Conservation (phyloP, 2,329 filamentous ascomycete species). For the Fusarium sp. region DNA sequence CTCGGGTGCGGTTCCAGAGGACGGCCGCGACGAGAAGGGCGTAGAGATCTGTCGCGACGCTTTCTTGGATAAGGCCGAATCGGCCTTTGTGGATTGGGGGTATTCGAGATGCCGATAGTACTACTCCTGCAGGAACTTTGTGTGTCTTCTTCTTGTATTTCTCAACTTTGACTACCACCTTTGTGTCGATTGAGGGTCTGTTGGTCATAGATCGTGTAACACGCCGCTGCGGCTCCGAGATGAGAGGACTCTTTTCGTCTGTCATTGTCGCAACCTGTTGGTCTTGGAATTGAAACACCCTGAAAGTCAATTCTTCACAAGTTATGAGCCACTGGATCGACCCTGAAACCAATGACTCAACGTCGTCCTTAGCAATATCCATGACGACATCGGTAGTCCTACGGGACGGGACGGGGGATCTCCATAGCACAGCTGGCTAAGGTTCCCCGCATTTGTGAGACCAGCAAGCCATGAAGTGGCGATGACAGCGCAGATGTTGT, state of each 20-base stretch:
- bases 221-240: background rate
- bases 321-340: accelerated
- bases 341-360: background rate
- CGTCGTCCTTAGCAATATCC: background rate
- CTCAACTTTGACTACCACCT: background rate
- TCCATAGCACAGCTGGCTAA: background rate
- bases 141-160: background rate
- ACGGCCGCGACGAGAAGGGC: slow-evolving; percentile 28
- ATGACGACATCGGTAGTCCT: slow-evolving; percentile 15
- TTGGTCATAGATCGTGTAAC: slow-evolving; percentile 29
- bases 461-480: background rate
- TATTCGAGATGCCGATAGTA: slow-evolving; percentile 9
- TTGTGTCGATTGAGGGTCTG: accelerated
- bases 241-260: accelerated
- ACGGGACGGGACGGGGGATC: background rate
- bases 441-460: background rate
- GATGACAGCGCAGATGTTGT: background rate
- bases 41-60: slow-evolving; percentile 22
- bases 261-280: background rate
- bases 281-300: background rate
- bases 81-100: background rate
- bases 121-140: background rate
- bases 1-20: slow-evolving; percentile 34
- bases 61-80: slow-evolving; percentile 38
- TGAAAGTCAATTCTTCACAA: background rate